Conservation (phyloP, 495 filamentous ascomycete genomes). For the Aspergillus egyptiacus region DNA sequence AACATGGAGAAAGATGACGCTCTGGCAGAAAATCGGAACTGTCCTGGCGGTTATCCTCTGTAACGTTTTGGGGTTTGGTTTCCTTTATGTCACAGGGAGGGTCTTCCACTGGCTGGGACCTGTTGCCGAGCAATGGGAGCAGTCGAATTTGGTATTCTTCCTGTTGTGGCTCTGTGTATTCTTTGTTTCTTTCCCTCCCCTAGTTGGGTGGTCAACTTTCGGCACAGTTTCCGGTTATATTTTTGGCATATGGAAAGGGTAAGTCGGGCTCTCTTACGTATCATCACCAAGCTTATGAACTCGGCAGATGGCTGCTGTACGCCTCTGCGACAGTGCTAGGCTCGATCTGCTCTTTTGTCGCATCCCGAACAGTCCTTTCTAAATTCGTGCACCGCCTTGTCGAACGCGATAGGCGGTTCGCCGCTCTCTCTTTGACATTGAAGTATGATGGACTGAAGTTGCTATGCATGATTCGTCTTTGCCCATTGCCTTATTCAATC, state of each 20-base stretch:
- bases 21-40: conserved; percentile 55
- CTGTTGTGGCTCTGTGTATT: conserved; percentile 76
- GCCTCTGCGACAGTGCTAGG: conserved; percentile 73
- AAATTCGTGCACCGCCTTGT: conserved; percentile 73
- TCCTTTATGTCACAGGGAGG: conserved; percentile 67
- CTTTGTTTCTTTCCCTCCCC: conserved; percentile 75
- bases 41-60: conserved; percentile 42
- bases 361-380: conserved; percentile 70
- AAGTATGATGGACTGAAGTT: conserved; percentile 83
- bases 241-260: conserved; percentile 87
- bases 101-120: conserved; percentile 70
- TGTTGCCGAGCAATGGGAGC: conserved; percentile 65
- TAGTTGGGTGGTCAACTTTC: conserved; percentile 84
- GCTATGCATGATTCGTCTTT: conserved; percentile 86
- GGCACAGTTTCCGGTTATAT: conserved; percentile 87
- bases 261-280: conserved; percentile 19
- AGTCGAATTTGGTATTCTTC: conserved; percentile 62
- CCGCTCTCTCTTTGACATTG: conserved; percentile 59
- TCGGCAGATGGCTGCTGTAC: conserved; percentile 68
- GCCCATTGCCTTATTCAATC: conserved; percentile 89
- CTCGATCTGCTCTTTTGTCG: conserved; percentile 69
- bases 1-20: conserved; percentile 50
- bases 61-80: conserved; percentile 53
- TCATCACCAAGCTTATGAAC: conserved; percentile 6
- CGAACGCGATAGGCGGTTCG: conserved; percentile 72